These are phyloP conservation scores for Glonium stellatum DNA, from an alignment of 495 filamentous ascomycete genomes.

Conservation along the genomic window DNA sequence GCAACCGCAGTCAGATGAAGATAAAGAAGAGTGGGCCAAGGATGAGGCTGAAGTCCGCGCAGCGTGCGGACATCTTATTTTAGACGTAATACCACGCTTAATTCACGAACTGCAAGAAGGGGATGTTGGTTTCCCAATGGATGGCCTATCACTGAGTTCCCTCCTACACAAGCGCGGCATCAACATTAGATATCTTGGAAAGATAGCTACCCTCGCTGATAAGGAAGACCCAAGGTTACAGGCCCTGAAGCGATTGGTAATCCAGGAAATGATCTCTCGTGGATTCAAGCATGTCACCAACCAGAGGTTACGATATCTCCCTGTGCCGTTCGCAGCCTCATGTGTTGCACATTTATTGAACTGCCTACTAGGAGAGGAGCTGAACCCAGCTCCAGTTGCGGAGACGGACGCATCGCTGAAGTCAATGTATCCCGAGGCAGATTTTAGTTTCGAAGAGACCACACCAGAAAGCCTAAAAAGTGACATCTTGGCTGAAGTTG, in stretches of 20 bases:
- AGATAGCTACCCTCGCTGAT: slow-evolving; percentile 61
- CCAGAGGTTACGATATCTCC: slow-evolving; percentile 71
- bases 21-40: slow-evolving; percentile 73
- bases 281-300: slow-evolving; percentile 89
- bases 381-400: slow-evolving; percentile 69
- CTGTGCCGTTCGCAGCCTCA: slow-evolving; percentile 63
- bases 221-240: slow-evolving; percentile 62
- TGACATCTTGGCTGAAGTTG: slow-evolving; percentile 66
- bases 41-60: slow-evolving; percentile 86
- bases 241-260: slow-evolving; percentile 65
- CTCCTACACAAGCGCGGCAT: slow-evolving; percentile 96
- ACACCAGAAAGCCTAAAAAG: slow-evolving; percentile 62
- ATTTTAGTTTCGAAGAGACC: slow-evolving; percentile 70
- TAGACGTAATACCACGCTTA: slow-evolving; percentile 65
- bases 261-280: slow-evolving; percentile 90
- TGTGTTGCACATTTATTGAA: slow-evolving; percentile 87
- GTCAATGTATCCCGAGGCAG: slow-evolving; percentile 71
- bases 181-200: slow-evolving; percentile 92
- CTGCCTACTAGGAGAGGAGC: slow-evolving; percentile 73
- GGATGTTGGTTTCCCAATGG: slow-evolving; percentile 96
- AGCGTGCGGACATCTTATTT: slow-evolving; percentile 69
- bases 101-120: slow-evolving; percentile 81
- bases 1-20: slow-evolving; percentile 77
- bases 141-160: slow-evolving; percentile 80
- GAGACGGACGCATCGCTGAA: slow-evolving; percentile 69